A percentile compares a stretch with the other conserved stretches of the same genome.
Conservation (phyloP, 768 basidiomycete genomes). For the Lactarius vividus region DNA sequence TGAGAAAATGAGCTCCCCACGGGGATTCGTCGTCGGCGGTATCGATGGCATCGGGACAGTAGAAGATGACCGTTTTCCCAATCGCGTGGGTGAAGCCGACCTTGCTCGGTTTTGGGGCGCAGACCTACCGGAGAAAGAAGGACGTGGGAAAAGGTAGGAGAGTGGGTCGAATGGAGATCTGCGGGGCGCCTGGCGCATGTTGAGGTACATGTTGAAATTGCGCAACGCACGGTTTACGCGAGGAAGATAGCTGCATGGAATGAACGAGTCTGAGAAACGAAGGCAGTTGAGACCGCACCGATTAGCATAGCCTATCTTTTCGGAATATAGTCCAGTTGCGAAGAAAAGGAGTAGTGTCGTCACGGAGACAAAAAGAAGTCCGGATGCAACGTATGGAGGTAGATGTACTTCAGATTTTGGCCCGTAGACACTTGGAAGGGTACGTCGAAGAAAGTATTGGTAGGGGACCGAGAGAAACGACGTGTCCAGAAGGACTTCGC, state of each 20-base stretch:
- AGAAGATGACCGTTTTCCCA: slow-evolving; percentile 41
- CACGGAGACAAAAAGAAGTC: slow-evolving; percentile 80
- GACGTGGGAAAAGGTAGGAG: slow-evolving; percentile 55
- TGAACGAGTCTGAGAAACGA: slow-evolving; percentile 8
- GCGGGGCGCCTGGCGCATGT: slow-evolving; percentile 80
- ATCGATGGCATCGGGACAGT: slow-evolving; percentile 67
- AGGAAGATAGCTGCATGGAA: slow-evolving; percentile 76
- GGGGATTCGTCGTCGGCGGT: slow-evolving; percentile 83
- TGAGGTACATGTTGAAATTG: slow-evolving; percentile 95
- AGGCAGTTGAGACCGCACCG: slow-evolving; percentile 55
- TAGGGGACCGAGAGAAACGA: slow-evolving; percentile 67
- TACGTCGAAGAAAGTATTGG: slow-evolving; percentile 45
- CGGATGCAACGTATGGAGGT: slow-evolving; percentile 75
- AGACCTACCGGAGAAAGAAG: slow-evolving; percentile 33
- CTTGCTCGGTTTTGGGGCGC: slow-evolving; percentile 40
- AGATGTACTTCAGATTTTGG: slow-evolving; percentile 43
- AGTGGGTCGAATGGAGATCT: slow-evolving; percentile 56
- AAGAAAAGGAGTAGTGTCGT: slow-evolving; percentile 94
- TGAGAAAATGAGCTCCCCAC: slow-evolving; percentile 96
- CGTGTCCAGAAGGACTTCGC: slow-evolving; percentile 70
- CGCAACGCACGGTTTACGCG: slow-evolving; percentile 91
- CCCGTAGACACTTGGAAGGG: slow-evolving; percentile 53
- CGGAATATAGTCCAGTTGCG: slow-evolving; percentile 92
- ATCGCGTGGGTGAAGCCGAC: slow-evolving; percentile 37
- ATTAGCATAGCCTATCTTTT: slow-evolving; percentile 96